Evolutionary conservation across 2,329 filamentous ascomycete species (phyloP), one percentile per base, ranked within the genome.

Genomic region (Beauveria asiatica): DNA sequence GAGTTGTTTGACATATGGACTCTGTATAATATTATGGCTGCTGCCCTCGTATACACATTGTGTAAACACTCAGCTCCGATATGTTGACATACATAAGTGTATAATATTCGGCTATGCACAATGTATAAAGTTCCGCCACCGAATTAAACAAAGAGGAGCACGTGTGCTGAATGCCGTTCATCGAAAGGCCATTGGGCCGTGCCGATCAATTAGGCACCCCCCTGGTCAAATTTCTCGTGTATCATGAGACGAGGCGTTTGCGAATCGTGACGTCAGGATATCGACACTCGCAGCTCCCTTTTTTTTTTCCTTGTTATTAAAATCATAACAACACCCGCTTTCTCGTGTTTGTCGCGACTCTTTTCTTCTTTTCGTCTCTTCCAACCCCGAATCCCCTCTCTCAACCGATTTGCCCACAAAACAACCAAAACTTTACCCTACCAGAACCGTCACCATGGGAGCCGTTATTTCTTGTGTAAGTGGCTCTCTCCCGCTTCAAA

Each of bases 401-500:
- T 23, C n/a, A 19, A 5, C 33, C 16, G 8, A 3, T 11, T 33
- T 13, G 9, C 10, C 17, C 23, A 16, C 6, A 19, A 25, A 27
- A 6, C 21, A 30, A 30, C 6, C n/a, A 27, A 27, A 33, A 9
- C 21, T 6, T 42, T 17, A 54, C 57, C 61, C 30, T 17, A 54
- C 57, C 61, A 57, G 44, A 60, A 64, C 62, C 63, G 57, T 62
- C 68, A 75, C 42, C 62, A 93, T 94, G 90, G 90, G 90, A 77
- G 89, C 87, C 74, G 86, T 94, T 70, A 80, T 91, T 66, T 92
- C 89, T 72, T 92, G 89, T 72, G 89, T 93, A 89, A 70, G 88
- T 82, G 16, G 56, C 23, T 41, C 49, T 17, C 23, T n/a, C 37
- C 17, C 19, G n/a, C 49, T n/a, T 23, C 10, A 16, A 13, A 46